phyloP scores from a whole-genome alignment of 345 rosid genomes.

The Microcos paniculata region DNA sequence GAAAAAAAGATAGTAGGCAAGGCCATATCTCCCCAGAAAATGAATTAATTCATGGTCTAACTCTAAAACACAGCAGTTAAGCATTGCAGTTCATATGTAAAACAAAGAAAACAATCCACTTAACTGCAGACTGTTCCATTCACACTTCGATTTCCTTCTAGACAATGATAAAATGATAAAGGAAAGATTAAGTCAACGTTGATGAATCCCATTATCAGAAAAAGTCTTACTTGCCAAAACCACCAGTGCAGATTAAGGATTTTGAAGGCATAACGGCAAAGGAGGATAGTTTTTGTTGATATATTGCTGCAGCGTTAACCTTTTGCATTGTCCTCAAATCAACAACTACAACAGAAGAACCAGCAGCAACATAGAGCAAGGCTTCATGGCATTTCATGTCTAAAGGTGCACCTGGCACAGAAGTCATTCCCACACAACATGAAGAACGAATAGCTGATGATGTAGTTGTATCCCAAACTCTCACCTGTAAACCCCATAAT shows the following conservation, averaged over 20 bases:
- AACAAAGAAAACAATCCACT: not conserved
- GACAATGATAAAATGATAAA: not conserved
- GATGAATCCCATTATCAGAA: conserved; percentile 6
- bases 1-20: not conserved
- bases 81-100: not conserved
- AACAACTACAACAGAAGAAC: conserved; percentile 47
- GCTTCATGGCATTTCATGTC: conserved; percentile 60
- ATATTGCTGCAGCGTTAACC: conserved; percentile 38
- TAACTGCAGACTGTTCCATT: not conserved
- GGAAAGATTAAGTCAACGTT: not conserved
- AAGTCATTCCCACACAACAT: conserved; percentile 66
- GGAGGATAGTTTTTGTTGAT: conserved; percentile 39
- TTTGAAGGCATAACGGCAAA: conserved; percentile 48
- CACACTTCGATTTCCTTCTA: not conserved
- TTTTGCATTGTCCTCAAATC: conserved; percentile 72
- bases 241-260: conserved; percentile 57
- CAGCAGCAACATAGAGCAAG: conserved; percentile 63
- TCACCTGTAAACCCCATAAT: conserved; percentile 38
- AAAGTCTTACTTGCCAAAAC: conserved; percentile 47
- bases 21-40: not conserved
- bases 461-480: conserved; percentile 63
- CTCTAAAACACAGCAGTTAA: not conserved
- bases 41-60: not conserved
- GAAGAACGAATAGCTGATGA: conserved; percentile 56
- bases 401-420: conserved; percentile 47